These are phyloP conservation scores for Coniochaeta sp. DNA, from an alignment of 2,329 filamentous ascomycete genomes.

Conservation along the genomic window DNA sequence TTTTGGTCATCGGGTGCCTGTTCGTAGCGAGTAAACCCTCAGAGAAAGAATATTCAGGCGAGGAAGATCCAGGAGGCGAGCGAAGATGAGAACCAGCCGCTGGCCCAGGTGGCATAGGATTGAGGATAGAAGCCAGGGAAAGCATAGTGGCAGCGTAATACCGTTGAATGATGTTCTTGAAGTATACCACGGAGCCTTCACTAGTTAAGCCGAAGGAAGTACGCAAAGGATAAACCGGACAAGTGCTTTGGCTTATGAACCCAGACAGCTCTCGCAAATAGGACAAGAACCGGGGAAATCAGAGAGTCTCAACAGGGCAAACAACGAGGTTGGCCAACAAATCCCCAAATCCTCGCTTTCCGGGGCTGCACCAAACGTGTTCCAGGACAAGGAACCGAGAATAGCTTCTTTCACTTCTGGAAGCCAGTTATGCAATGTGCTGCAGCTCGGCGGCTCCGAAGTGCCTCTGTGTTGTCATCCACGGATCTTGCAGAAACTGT, in stretches of 20 bases:
- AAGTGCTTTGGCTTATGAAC: conserved; percentile 14
- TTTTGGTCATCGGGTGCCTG: conserved; percentile 22
- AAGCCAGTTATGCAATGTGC: conserved; percentile 28
- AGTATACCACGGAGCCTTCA: conserved; percentile 14
- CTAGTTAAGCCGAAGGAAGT: not conserved
- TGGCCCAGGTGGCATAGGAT: conserved; percentile 44
- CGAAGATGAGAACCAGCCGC: conserved; percentile 20
- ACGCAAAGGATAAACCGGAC: conserved; percentile 2
- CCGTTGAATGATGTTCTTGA: conserved; percentile 20
- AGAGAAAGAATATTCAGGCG: conserved; percentile 20
- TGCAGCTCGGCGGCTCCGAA: conserved; percentile 27
- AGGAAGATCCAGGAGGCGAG: conserved; percentile 31
- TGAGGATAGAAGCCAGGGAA: conserved; percentile 58
- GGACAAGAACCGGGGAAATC: not conserved
- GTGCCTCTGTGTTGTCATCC: conserved; percentile 18
- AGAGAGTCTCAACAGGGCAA: not conserved
- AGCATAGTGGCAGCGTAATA: conserved; percentile 41
- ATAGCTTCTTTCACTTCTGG: conserved; percentile 9
- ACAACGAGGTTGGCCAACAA: not conserved
- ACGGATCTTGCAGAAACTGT: conserved; percentile 32
- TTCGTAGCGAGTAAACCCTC: conserved; percentile 5
- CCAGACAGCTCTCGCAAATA: conserved; percentile 15
- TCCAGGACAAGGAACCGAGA: not conserved
- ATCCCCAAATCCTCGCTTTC: not conserved
- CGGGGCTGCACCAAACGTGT: not conserved